Evolutionary conservation across 768 basidiomycete genomes (phyloP), one percentile per base, ranked within the genome.

Genomic region (Boletus vermiculosoides): DNA sequence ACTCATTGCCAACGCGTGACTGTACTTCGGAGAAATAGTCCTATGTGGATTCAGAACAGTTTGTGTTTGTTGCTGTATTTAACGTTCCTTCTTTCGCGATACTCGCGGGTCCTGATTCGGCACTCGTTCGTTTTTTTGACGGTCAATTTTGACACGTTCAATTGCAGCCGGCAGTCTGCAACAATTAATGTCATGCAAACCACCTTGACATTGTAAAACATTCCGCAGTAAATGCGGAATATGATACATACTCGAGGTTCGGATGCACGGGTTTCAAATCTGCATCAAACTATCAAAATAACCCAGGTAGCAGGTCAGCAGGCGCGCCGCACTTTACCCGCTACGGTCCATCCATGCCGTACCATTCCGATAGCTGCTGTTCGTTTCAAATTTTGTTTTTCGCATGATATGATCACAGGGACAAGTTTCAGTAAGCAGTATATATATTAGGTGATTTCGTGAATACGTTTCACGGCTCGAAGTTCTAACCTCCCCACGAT

Each of bases 401-500:
- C 2, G 33, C 44, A 25, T 50, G 54, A 46, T 58, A 22, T 50
- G 51, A 44, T 58, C 60, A 54, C 41, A 34, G 39, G 47, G 30
- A 28, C 41, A n/a, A n/a, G 11, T 30, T 55, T 51, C 39, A 37
- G 37, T 9, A 10, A 22, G 6, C 45, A 18, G 15, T 2, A 52
- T 55, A 56, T 56, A 61, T 62, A 62, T 46, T 45, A 41, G 31
- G 41, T 54, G 3, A 7, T 45, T 56, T 41, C 10, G 5, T 30
- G 31, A 52, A 45, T 42, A 8, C 28, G 1, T 23, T n/a, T 40
- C 16, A 15, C 40, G 37, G 37, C 42, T 51, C 15, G 22, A 36
- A 53, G 3, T 63, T 48, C 28, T 23, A 25, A 42, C 41, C 15
- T 31, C 46, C 48, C 45, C 45, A 56, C 56, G 7, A 71, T 73